Evolutionary conservation across 805 yeast species (phyloP).

Genomic region (Saccharomycopsis amapae): DNA sequence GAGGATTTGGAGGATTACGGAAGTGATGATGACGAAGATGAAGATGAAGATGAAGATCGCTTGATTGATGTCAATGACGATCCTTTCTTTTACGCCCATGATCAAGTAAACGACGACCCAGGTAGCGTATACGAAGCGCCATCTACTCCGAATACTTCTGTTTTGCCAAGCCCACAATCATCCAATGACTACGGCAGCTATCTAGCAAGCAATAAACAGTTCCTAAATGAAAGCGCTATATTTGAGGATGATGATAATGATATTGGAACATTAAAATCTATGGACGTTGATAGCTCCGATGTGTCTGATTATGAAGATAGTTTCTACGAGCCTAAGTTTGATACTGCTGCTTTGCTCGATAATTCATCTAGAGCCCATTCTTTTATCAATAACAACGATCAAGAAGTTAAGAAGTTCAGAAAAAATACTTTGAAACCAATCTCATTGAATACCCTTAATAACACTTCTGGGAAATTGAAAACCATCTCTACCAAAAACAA

Average conservation of each 20-base stretch:
- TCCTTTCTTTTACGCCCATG: conserved; percentile 1
- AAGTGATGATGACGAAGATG: conserved; percentile 28
- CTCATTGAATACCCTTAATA: background rate
- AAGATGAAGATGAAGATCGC: conserved; percentile 28
- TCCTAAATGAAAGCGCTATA: conserved; percentile 7
- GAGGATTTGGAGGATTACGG: conserved; percentile 20
- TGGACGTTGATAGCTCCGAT: conserved; percentile 10
- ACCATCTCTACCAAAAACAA: background rate
- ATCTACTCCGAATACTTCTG: conserved; percentile 13
- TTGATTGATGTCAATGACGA: conserved; percentile 18
- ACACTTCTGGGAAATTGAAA: background rate
- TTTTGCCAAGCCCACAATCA: conserved; percentile 9
- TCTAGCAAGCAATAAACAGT: too few species aligned
- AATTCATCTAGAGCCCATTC: conserved; percentile 16
- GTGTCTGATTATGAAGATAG: conserved; percentile 13
- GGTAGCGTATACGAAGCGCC: background rate
- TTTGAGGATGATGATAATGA: conserved; percentile 7
- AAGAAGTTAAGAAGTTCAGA: background rate
- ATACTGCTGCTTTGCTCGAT: background rate
- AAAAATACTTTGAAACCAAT: background rate
- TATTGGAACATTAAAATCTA: conserved; percentile 1
- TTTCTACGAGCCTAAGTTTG: conserved; percentile 6
- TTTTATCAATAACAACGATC: conserved; percentile 7
- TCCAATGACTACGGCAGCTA: background rate
- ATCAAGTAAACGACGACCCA: conserved; percentile 14